Conservation (phyloP, 1,284 basidiomycete species). For the Cryptococcus hybrid region DNA sequence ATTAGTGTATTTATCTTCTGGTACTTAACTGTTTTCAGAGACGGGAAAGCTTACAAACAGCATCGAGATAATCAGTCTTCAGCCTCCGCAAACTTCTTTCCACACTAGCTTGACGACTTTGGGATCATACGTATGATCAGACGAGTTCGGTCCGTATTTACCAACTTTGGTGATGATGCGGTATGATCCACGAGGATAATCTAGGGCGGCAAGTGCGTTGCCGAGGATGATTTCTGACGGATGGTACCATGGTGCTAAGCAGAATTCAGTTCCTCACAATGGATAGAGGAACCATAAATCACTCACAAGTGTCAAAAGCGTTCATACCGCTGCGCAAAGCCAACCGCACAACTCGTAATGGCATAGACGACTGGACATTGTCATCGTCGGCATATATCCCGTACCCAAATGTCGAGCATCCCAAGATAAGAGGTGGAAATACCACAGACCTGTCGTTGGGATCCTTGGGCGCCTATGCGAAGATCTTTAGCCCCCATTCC, state of each 20-base stretch:
- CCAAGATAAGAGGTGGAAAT: constrained; percentile 61
- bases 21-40: background rate
- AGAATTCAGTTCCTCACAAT: background rate
- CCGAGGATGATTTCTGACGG: constrained; percentile 88
- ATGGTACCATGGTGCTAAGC: constrained; percentile 68
- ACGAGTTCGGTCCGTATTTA: constrained; percentile 64
- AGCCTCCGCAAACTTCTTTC: constrained; percentile 69
- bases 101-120: constrained; percentile 68
- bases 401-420: constrained; percentile 68
- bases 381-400: constrained; percentile 67
- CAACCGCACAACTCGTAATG: constrained; percentile 69
- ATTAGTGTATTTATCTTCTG: background rate
- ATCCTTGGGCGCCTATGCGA: background rate
- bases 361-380: constrained; percentile 60
- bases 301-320: constrained; percentile 76
- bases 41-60: constrained; percentile 58
- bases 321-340: constrained; percentile 83
- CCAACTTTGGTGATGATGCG: constrained; percentile 91
- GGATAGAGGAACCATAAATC: background rate
- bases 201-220: constrained; percentile 65
- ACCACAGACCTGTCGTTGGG: constrained; percentile 1
- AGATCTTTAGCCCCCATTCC: background rate
- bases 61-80: constrained; percentile 77
- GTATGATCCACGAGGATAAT: constrained; percentile 79
- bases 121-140: constrained; percentile 74